Evolutionary conservation across 495 filamentous ascomycete species (phyloP).

Genomic region (Aspergillus conjunctus): DNA sequence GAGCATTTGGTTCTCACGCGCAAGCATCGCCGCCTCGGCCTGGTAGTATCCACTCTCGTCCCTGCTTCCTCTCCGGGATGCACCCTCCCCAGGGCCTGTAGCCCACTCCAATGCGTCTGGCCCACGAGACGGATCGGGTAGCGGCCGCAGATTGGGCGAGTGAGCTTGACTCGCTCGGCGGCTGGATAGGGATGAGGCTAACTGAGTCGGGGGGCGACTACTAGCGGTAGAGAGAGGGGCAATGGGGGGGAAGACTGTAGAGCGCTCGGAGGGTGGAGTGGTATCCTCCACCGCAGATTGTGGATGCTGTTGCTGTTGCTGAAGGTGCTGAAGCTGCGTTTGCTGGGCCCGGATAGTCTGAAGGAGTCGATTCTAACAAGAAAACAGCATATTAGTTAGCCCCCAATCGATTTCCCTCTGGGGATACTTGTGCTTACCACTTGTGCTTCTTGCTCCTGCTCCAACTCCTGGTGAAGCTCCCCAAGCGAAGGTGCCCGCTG

Average conservation of each 20-base stretch:
- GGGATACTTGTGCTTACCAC: slow-evolving; percentile 55
- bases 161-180: slow-evolving; percentile 49
- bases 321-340: slow-evolving; percentile 71
- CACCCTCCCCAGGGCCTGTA: slow-evolving; percentile 30
- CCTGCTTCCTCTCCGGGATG: slow-evolving; percentile 50
- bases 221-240: slow-evolving; percentile 35
- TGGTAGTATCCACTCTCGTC: slow-evolving; percentile 90
- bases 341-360: slow-evolving; percentile 89
- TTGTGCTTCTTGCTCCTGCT: slow-evolving; percentile 94
- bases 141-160: slow-evolving; percentile 42
- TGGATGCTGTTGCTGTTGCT: slow-evolving; percentile 41
- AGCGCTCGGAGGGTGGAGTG: slow-evolving; percentile 66
- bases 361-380: slow-evolving; percentile 77
- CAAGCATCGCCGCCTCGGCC: slow-evolving; percentile 84
- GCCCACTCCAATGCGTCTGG: slow-evolving; percentile 35
- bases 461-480: slow-evolving; percentile 93
- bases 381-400: neutral
- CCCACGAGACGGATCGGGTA: slow-evolving; percentile 29
- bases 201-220: slow-evolving; percentile 35
- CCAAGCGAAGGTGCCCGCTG: slow-evolving; percentile 78
- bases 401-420: neutral
- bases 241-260: slow-evolving; percentile 52
- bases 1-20: slow-evolving; percentile 93
- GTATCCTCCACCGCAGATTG: slow-evolving; percentile 60
- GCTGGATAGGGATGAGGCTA: slow-evolving; percentile 51